These are phyloP conservation scores for Talaromyces stipitatus DNA, from an alignment of 495 filamentous ascomycete genomes.

Conservation along the genomic window DNA sequence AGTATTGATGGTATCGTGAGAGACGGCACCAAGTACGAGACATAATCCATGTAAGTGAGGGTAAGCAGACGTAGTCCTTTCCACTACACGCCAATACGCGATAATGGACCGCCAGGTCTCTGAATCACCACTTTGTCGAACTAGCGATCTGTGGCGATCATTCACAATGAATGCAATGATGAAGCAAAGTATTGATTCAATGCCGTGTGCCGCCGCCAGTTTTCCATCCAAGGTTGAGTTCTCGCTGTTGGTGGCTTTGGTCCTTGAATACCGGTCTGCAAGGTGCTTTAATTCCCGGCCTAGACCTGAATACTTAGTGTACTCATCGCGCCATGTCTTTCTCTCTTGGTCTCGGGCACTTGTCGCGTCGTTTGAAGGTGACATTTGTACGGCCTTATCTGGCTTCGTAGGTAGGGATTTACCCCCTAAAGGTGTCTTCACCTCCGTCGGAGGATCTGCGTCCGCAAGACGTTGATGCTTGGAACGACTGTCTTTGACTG, in stretches of 20 bases:
- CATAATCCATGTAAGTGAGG: constrained; percentile 35
- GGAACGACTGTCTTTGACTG: constrained; percentile 16
- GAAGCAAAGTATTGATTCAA: constrained; percentile 43
- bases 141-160: constrained; percentile 29
- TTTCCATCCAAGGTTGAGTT: constrained; percentile 26
- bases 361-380: constrained; percentile 19
- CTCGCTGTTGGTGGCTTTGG: constrained; percentile 17
- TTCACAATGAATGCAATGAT: constrained; percentile 42
- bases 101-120: constrained; percentile 42
- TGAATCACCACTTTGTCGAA: constrained; percentile 30
- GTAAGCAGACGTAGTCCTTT: constrained; percentile 27
- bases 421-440: constrained; percentile 18
- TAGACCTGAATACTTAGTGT: constrained; percentile 29
- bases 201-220: constrained; percentile 33
- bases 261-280: constrained; percentile 28
- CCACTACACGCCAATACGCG: constrained; percentile 39
- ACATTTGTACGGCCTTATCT: constrained; percentile 16
- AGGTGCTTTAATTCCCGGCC: constrained; percentile 44
- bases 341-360: constrained; percentile 26
- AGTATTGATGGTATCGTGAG: constrained; percentile 36
- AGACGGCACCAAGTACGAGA: constrained; percentile 38
- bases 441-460: constrained; percentile 22
- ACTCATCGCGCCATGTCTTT: constrained; percentile 38
- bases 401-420: constrained; percentile 22
- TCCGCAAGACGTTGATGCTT: constrained; percentile 18